phyloP scores from a whole-genome alignment of 257 asterid species.

The Rhazya stricta region DNA sequence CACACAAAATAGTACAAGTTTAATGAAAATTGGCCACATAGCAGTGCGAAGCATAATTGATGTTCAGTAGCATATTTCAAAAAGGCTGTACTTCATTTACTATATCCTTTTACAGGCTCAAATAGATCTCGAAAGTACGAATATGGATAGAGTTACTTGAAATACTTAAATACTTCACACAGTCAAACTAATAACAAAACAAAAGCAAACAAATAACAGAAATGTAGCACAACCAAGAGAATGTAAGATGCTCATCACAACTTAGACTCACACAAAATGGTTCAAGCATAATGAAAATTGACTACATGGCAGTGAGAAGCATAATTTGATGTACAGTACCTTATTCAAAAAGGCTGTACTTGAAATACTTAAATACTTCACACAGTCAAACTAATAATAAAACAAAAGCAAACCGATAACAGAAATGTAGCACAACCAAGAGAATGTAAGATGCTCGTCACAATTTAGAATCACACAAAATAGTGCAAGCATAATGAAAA shows the following conservation, averaged over 20 bases:
- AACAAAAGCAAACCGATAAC: no score
- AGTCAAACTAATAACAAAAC: no score
- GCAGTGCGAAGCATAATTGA: not conserved
- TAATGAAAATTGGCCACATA: no score
- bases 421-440: not conserved
- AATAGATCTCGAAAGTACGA: not conserved
- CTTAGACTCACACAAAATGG: not conserved
- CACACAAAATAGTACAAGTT: not conserved
- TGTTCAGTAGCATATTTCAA: not conserved
- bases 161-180: not conserved
- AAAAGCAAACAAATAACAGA: no score
- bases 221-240: not conserved
- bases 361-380: not conserved
- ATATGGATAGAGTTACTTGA: not conserved
- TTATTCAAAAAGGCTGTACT: not conserved
- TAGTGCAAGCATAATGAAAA: not conserved
- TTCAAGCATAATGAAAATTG: not conserved
- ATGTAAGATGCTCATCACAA: not conserved
- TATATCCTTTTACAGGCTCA: not conserved
- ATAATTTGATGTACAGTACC: not conserved
- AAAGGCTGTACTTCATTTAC: not conserved
- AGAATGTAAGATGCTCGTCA: not conserved
- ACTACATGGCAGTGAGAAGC: not conserved
- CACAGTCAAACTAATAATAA: no score
- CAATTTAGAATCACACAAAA: not conserved